Base-by-base conservation (phyloP, 371 early-diverging fungal genomes). In the Mortierella sp. region DNA sequence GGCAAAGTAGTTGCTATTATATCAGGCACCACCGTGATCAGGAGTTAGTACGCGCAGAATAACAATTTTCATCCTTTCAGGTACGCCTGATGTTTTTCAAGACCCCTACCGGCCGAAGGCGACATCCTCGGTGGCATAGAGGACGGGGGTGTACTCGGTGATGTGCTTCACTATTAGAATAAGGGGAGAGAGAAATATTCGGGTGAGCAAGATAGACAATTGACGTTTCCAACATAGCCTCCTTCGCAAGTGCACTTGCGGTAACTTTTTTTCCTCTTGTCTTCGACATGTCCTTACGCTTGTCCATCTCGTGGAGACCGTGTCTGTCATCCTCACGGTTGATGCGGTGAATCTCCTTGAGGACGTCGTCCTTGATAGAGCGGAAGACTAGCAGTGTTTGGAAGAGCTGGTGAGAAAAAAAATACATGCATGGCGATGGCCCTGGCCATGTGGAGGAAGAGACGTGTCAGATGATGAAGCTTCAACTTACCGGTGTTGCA, bases 91-190 rank as follows among this genome's bases (percentile, higher is more conserved):
- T n/a, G n/a, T n/a, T 7, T 37, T 21, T 26, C 4, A 39, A 49
- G 39, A 39, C 24, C 26, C 61, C 64, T 75, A 75, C 76, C 54
- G 66, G 49, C 86, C 86, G 37, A 82, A 86, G 11, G 85, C 67
- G 39, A 83, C 83, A 48, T 81, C 83, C 76, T 86, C 86, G 26
- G 60, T 63, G 44, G 86, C 85, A 69, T 82, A 83, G 46, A 83
- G 78, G 44, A 78, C 61, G 21, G 83, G 76, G 44, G 80, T 82
- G 69, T 71, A 86, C 46, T 68, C 78, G 19, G 81, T 60, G 63
- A 84, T 81, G 49, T 66, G 72, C 61, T 82, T 69, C 50, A 86
- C 78, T 76, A 56, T 44, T 8, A 17, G 24, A 17, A 9, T 12
- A n/a, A 19, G 15, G 17, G 28, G 30, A 31, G 14, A 31, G 37